Evolutionary conservation across 441 rosid genomes (phyloP).

Genomic region (Syzygium syzygioides): DNA sequence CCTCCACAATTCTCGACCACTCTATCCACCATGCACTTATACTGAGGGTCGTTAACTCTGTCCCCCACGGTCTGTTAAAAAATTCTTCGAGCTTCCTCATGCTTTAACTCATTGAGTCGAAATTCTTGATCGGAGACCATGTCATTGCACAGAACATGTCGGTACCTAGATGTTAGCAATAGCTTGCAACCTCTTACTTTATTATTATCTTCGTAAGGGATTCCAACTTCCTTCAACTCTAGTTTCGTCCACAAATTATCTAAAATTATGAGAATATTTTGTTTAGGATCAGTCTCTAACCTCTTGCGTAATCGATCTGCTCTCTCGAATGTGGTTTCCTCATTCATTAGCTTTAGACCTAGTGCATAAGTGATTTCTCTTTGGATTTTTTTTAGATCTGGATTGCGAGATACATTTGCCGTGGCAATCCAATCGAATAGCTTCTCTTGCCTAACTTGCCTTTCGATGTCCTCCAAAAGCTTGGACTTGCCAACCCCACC

Average conservation of each 20-base stretch:
- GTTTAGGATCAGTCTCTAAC: accelerated
- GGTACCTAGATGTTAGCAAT: accelerated
- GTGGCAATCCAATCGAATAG: no score
- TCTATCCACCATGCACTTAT: accelerated
- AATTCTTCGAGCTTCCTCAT: accelerated
- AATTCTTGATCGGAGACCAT: accelerated
- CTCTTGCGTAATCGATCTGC: accelerated
- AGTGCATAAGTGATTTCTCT: no score
- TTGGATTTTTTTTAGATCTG: no score
- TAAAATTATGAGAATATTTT: background rate
- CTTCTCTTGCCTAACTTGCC: no score
- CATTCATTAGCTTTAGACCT: no score
- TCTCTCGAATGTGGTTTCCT: background rate
- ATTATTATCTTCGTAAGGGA: accelerated
- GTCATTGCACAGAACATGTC: accelerated
- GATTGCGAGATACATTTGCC: no score
- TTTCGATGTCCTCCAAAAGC: no score
- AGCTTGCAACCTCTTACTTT: background rate
- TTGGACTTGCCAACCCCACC: no score
- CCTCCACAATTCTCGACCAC: background rate
- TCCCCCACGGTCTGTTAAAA: accelerated
- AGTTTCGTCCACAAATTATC: background rate
- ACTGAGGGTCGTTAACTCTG: accelerated
- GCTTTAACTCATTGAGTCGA: accelerated
- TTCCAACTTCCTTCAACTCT: accelerated